phyloP scores from a whole-genome alignment of 2,329 filamentous ascomycete species.

The Neobulgaria alba region DNA sequence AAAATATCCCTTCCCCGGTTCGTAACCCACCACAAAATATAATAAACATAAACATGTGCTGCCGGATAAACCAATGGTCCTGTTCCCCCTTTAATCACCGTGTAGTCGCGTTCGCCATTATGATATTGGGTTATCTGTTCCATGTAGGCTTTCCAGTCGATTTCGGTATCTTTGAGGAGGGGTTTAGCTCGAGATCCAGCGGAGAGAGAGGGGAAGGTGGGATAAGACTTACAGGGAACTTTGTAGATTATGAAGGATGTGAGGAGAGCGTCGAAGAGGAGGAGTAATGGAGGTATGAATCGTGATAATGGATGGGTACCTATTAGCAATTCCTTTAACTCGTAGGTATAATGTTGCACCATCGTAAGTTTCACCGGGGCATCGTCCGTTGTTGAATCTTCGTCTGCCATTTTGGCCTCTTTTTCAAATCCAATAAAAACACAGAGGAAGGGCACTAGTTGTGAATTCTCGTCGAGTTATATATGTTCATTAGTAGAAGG shows the following conservation, averaged over 20 bases:
- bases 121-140: constrained; percentile 76
- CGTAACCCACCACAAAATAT: constrained; percentile 68
- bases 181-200: background rate
- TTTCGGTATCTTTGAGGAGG: constrained; percentile 69
- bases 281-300: constrained; percentile 19
- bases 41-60: constrained; percentile 88
- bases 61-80: constrained; percentile 94
- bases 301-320: constrained; percentile 22
- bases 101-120: constrained; percentile 81
- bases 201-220: background rate
- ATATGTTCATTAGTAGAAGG: no score
- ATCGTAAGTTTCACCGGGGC: no score
- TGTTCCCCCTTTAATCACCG: constrained; percentile 74
- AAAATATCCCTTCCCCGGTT: constrained; percentile 66
- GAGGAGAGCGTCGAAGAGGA: constrained; percentile 25
- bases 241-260: constrained; percentile 24
- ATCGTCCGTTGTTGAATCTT: no score
- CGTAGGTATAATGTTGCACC: no score
- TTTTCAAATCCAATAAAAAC: no score
- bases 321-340: no score
- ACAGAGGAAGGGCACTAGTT: no score
- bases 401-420: no score
- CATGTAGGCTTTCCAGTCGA: constrained; percentile 98
- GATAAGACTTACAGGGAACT: constrained; percentile 21
- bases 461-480: no score